Evolutionary conservation across 495 filamentous ascomycete species (phyloP).

Genomic region (Glarea lozoyensis): DNA sequence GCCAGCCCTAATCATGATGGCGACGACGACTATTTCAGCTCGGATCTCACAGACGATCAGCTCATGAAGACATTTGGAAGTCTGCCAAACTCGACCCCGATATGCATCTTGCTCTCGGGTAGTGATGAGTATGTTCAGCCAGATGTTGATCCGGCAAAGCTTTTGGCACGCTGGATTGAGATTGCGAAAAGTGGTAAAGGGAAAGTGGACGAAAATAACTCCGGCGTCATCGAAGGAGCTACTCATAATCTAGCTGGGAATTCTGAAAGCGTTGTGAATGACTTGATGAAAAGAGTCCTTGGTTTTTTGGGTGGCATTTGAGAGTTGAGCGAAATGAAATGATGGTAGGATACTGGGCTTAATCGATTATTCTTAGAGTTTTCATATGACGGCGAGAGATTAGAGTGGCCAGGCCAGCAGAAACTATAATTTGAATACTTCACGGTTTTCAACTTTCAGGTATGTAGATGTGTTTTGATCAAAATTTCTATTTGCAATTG

Average conservation of each 20-base stretch:
- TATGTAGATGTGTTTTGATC: too few species aligned
- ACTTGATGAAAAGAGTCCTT: constrained; percentile 44
- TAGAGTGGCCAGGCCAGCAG: too few species aligned
- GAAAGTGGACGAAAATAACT: constrained; percentile 40
- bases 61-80: constrained; percentile 57
- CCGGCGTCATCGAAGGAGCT: constrained; percentile 51
- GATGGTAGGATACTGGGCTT: too few species aligned
- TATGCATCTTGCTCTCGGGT: constrained; percentile 61
- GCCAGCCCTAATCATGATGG: constrained; percentile 50
- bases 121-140: constrained; percentile 63
- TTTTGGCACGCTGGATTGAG: constrained; percentile 57
- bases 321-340: too few species aligned
- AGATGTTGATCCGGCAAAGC: constrained; percentile 49
- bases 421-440: too few species aligned
- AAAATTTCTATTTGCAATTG: too few species aligned
- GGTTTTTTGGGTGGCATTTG: constrained; percentile 40
- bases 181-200: constrained; percentile 32
- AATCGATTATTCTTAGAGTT: too few species aligned
- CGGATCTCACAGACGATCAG: constrained; percentile 55
- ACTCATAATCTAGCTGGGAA: constrained; percentile 49
- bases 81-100: constrained; percentile 41
- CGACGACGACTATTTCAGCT: constrained; percentile 85
- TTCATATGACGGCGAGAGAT: too few species aligned
- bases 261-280: constrained; percentile 31
- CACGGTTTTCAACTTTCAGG: too few species aligned